These are phyloP conservation scores for Mucor mucedo DNA, from an alignment of 371 early-diverging fungal species.

Conservation along the genomic window DNA sequence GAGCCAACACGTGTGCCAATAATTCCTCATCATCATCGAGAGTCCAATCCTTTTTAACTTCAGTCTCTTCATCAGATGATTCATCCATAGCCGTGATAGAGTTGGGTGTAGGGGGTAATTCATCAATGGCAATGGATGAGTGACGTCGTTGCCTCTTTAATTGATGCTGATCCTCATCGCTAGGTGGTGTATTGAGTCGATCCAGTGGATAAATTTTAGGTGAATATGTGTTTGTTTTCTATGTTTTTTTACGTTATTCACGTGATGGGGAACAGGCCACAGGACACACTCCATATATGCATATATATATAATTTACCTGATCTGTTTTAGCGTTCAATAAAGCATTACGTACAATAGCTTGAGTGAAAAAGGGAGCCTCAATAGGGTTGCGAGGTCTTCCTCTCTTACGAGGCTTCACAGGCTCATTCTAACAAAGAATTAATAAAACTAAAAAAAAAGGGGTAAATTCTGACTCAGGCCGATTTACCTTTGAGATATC, in stretches of 20 bases:
- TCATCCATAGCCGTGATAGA: slow-evolving; percentile 23
- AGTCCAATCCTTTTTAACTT: slow-evolving; percentile 27
- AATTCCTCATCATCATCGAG: slow-evolving; percentile 26
- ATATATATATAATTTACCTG: slow-evolving; percentile 11
- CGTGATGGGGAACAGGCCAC: slow-evolving; percentile 1
- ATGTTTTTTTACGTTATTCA: background rate
- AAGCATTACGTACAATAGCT: slow-evolving; percentile 8
- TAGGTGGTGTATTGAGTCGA: slow-evolving; percentile 29
- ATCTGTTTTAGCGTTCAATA: slow-evolving; percentile 20
- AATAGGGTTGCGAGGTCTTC: slow-evolving; percentile 35
- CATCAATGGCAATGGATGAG: slow-evolving; percentile 4
- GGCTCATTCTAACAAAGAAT: background rate
- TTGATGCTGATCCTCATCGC: slow-evolving; percentile 8
- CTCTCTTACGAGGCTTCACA: slow-evolving; percentile 32
- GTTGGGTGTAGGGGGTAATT: slow-evolving; percentile 26
- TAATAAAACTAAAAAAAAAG: no score
- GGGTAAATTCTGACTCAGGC: background rate
- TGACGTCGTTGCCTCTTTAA: slow-evolving; percentile 8
- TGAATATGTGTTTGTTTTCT: background rate
- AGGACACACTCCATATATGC: background rate
- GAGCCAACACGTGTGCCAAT: slow-evolving; percentile 21
- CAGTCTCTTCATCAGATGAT: slow-evolving; percentile 30
- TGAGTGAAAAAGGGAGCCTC: slow-evolving; percentile 25
- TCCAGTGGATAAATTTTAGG: slow-evolving; percentile 14
- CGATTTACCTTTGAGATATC: background rate